These are phyloP conservation scores for Oryza glumipatula DNA, from an alignment of 176 grass and related monocot species.

Conservation along the genomic window DNA sequence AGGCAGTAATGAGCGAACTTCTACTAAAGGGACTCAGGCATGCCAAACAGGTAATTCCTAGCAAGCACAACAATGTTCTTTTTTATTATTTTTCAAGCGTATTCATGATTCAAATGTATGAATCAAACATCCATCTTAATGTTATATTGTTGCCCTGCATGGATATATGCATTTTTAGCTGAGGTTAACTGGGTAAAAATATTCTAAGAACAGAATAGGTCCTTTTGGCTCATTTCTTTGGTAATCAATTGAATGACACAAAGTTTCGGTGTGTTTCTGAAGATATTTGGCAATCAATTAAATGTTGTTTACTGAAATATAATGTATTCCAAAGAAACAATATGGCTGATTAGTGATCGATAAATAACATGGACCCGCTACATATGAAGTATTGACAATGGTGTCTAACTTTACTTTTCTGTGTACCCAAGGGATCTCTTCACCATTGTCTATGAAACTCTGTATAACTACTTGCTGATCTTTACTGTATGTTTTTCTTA, in stretches of 20 bases:
- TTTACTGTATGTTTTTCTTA: not conserved
- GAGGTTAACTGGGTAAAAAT: not conserved
- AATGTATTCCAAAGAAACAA: not conserved
- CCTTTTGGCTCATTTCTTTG: not conserved
- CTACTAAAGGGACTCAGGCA: constrained; percentile 60
- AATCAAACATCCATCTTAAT: constrained; percentile 10
- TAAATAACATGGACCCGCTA: not conserved
- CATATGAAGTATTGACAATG: not conserved
- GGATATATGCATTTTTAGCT: constrained; percentile 14
- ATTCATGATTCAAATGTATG: not conserved
- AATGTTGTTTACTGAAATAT: not conserved
- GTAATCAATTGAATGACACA: not conserved
- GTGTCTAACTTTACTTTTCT: not conserved
- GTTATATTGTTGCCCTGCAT: not conserved
- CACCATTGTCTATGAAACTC: not conserved
- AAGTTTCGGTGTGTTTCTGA: not conserved
- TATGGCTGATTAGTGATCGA: not conserved
- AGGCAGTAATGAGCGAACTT: constrained; percentile 77
- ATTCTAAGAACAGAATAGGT: not conserved
- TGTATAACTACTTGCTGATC: not conserved
- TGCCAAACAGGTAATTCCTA: constrained; percentile 79
- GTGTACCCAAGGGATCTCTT: not conserved
- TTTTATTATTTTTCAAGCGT: not conserved
- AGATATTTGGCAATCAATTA: not conserved
- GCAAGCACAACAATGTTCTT: not conserved